These are phyloP conservation scores for Rhodamnia rubescens DNA, from an alignment of 345 rosid species.

Conservation along the genomic window DNA sequence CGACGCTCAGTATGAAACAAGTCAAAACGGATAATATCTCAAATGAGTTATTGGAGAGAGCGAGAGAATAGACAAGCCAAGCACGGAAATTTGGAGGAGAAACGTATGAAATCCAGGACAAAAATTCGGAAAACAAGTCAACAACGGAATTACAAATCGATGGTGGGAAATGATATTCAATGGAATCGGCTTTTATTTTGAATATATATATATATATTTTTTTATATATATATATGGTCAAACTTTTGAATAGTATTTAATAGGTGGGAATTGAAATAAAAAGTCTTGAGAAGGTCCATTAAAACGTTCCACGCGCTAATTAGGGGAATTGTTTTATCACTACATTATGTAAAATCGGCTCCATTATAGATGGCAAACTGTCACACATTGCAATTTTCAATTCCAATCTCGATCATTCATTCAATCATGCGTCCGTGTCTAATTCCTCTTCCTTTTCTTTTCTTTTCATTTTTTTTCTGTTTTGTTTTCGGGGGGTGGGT, in stretches of 20 bases:
- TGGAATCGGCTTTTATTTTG: too few species aligned
- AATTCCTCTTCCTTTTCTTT: background rate
- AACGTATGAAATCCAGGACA: background rate
- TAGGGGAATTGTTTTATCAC: background rate
- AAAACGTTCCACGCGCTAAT: background rate
- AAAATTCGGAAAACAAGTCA: background rate
- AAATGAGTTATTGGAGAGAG: too few species aligned
- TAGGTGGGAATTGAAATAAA: too few species aligned
- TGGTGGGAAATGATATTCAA: background rate
- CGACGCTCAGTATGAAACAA: too few species aligned
- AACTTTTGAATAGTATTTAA: too few species aligned
- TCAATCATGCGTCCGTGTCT: background rate
- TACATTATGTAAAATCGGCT: background rate
- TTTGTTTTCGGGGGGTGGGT: background rate
- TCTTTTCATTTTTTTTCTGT: background rate
- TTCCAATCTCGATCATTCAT: background rate
- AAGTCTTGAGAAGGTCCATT: background rate
- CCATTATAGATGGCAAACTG: background rate
- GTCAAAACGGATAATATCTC: too few species aligned
- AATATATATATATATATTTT: too few species aligned
- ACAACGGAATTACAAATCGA: background rate
- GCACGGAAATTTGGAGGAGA: background rate
- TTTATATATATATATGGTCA: too few species aligned
- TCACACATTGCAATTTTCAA: background rate
- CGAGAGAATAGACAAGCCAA: background rate